Evolutionary conservation across 2,329 filamentous ascomycete genomes (phyloP).

Genomic region (Talaromyces sp.): DNA sequence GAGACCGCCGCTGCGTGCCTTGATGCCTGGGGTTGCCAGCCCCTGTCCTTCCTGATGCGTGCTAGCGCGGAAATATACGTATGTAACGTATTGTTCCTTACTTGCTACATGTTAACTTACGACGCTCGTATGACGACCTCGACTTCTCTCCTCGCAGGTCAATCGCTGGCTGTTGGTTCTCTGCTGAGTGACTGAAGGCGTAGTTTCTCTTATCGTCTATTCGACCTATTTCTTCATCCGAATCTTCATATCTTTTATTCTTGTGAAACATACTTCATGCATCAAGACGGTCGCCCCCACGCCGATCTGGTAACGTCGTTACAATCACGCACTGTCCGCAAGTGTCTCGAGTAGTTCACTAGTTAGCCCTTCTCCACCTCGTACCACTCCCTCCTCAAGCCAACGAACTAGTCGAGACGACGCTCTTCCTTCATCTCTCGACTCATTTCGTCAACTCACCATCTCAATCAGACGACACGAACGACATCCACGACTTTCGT

Average conservation of each 20-base stretch:
- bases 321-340: neutral
- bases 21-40: neutral
- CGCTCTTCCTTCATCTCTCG: neutral
- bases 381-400: neutral
- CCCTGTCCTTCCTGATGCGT: neutral
- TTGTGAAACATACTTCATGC: neutral
- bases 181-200: neutral
- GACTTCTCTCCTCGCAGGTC: neutral
- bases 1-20: neutral
- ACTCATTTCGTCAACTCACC: neutral
- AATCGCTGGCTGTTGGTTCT: neutral
- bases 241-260: neutral
- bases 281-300: neutral
- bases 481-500: neutral
- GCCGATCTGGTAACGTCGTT: neutral
- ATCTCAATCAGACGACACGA: neutral
- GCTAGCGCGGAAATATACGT: neutral
- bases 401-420: neutral
- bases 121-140: neutral
- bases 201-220: neutral
- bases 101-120: neutral
- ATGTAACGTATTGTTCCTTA: conserved; percentile 1
- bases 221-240: neutral
- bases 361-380: neutral
- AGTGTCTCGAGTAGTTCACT: neutral